These are phyloP conservation scores for Nigrospora sphaerica DNA, from an alignment of 2,329 filamentous ascomycete genomes.

Conservation along the genomic window DNA sequence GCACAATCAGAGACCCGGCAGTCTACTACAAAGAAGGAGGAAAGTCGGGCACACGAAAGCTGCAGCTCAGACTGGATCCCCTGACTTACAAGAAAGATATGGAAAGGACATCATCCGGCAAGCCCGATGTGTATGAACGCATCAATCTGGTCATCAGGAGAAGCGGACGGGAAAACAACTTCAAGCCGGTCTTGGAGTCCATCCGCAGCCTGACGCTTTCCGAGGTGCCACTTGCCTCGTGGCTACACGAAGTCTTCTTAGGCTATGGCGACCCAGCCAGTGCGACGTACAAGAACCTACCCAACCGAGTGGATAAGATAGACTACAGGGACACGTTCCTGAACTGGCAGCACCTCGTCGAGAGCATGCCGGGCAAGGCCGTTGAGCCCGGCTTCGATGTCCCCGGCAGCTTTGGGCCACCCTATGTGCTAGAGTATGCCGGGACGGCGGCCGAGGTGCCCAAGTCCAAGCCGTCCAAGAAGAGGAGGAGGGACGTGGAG, in stretches of 20 bases:
- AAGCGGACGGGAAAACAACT: constrained; percentile 89
- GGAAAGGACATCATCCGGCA: constrained; percentile 56
- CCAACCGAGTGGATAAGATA: constrained; percentile 69
- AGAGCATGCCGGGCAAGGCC: constrained; percentile 80
- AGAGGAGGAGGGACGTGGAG: constrained; percentile 75
- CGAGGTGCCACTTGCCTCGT: constrained; percentile 77
- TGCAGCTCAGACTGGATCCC: constrained; percentile 78
- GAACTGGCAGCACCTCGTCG: constrained; percentile 88
- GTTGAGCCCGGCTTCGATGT: constrained; percentile 71
- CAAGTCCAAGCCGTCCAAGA: constrained; percentile 65
- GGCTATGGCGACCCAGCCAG: constrained; percentile 90
- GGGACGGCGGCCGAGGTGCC: constrained; percentile 44
- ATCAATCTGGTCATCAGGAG: constrained; percentile 84
- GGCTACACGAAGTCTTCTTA: constrained; percentile 96
- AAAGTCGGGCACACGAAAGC: constrained; percentile 54
- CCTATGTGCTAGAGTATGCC: constrained; percentile 72
- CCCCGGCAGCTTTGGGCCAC: constrained; percentile 71
- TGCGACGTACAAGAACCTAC: constrained; percentile 76
- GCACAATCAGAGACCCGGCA: constrained; percentile 57
- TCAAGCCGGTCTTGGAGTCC: constrained; percentile 86
- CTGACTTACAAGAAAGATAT: constrained; percentile 71
- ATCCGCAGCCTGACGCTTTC: constrained; percentile 81
- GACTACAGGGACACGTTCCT: constrained; percentile 94
- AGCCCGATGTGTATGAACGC: constrained; percentile 70
- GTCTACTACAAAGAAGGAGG: constrained; percentile 57